A percentile compares a stretch with the other conserved stretches of the same genome.
phyloP scores from a whole-genome alignment of 2,329 filamentous ascomycete genomes.

The Beauveria sp. region DNA sequence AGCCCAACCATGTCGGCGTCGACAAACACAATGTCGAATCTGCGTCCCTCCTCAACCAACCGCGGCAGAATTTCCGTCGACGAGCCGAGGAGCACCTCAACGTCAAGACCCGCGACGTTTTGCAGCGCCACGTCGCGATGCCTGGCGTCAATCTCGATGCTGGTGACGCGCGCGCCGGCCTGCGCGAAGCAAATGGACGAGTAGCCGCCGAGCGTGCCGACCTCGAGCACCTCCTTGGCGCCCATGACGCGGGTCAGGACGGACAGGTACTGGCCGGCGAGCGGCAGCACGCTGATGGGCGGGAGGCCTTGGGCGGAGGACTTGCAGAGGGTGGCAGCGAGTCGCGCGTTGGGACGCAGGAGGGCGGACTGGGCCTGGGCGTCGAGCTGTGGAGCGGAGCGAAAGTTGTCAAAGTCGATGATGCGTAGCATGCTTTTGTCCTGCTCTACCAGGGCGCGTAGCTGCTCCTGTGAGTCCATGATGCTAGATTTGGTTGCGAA shows the following conservation, averaged over 20 bases:
- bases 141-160: constrained; percentile 38
- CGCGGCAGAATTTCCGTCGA: constrained; percentile 30
- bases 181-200: constrained; percentile 44
- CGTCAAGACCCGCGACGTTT: constrained; percentile 33
- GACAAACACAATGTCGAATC: constrained; percentile 43
- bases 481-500: background rate
- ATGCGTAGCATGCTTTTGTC: background rate
- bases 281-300: constrained; percentile 27
- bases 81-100: constrained; percentile 35
- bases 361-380: background rate
- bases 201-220: constrained; percentile 49
- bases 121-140: constrained; percentile 36
- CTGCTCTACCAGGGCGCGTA: background rate
- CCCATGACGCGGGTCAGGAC: constrained; percentile 29
- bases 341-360: constrained; percentile 8
- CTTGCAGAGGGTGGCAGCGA: constrained; percentile 21
- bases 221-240: constrained; percentile 38
- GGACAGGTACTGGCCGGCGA: constrained; percentile 31
- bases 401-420: constrained; percentile 4
- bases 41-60: constrained; percentile 31
- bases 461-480: background rate
- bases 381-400: constrained; percentile 17
- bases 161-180: constrained; percentile 33
- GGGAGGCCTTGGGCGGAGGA: constrained; percentile 26
- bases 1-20: constrained; percentile 43